phyloP scores from a whole-genome alignment of 1,284 basidiomycete genomes.

The Tilletia setariae region DNA sequence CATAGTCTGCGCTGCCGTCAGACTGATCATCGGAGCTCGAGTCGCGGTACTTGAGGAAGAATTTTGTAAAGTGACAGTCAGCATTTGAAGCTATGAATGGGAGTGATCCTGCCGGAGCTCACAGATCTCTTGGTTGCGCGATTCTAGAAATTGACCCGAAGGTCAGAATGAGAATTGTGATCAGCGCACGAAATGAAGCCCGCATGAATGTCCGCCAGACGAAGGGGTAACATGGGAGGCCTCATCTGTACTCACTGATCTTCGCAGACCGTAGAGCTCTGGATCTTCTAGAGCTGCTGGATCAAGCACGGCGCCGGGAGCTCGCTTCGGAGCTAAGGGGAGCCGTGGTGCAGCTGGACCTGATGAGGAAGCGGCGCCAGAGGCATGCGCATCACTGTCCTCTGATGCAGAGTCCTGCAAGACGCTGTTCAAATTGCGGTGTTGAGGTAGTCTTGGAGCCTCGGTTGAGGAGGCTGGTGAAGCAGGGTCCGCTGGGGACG shows the following conservation, averaged over 20 bases:
- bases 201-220: too few relatives aligned
- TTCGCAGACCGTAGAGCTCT: slow-evolving; percentile 54
- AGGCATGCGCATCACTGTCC: slow-evolving; percentile 5
- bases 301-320: background rate
- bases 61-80: background rate
- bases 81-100: background rate
- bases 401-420: slow-evolving; percentile 6
- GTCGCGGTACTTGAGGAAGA: slow-evolving; percentile 14
- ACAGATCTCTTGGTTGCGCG: too few relatives aligned
- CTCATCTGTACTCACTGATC: slow-evolving; percentile 49
- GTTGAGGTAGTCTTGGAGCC: background rate
- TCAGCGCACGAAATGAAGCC: too few relatives aligned
- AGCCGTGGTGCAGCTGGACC: background rate
- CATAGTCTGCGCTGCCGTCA: slow-evolving; percentile 10
- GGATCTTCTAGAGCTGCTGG: slow-evolving; percentile 28
- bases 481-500: background rate
- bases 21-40: slow-evolving; percentile 13
- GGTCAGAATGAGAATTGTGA: too few relatives aligned
- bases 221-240: too few relatives aligned
- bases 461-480: slow-evolving; percentile 4
- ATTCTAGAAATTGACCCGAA: background rate
- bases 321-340: background rate
- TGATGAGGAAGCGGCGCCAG: background rate
- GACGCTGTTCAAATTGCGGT: background rate
- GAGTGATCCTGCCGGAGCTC: background rate